A percentile compares a stretch with the other conserved stretches of the same genome.
Conservation (phyloP, 1,284 basidiomycete species). For the Coniferiporia weirii region DNA sequence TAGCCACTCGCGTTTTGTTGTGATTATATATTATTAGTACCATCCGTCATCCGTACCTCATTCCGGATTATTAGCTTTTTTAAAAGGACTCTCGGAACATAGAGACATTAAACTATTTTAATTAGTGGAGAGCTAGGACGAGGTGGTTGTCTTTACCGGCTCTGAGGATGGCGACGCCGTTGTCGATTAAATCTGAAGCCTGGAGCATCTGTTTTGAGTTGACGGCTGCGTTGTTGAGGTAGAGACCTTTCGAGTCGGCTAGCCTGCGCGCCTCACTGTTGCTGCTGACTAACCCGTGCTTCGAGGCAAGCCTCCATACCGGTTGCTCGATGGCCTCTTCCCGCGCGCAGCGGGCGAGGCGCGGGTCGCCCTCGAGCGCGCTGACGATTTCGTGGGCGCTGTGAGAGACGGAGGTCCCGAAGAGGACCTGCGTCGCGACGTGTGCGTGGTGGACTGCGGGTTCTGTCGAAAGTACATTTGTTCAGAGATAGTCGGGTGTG, state of each 20-base stretch:
- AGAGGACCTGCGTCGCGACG: constrained; percentile 31
- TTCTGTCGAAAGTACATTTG: constrained; percentile 19
- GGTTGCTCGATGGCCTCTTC: constrained; percentile 28
- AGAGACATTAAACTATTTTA: background rate
- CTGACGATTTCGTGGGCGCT: constrained; percentile 26
- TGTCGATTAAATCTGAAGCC: constrained; percentile 55
- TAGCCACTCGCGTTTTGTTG: background rate
- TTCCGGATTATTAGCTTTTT: too few species aligned
- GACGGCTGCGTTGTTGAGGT: constrained; percentile 7
- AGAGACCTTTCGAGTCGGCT: too few species aligned
- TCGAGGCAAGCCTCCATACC: constrained; percentile 26
- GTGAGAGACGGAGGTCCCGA: constrained; percentile 26
- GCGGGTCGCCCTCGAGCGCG: constrained; percentile 28
- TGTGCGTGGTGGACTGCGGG: constrained; percentile 28
- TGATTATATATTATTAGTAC: background rate
- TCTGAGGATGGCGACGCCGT: constrained; percentile 60
- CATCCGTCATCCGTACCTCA: too few species aligned
- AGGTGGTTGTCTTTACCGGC: constrained; percentile 72
- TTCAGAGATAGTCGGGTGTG: background rate
- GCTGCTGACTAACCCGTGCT: constrained; percentile 26
- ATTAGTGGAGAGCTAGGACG: constrained; percentile 42
- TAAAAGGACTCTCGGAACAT: background rate
- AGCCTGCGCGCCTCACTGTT: constrained; percentile 23
- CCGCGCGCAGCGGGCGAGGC: constrained; percentile 28
- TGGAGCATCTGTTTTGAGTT: constrained; percentile 12